Percentiles rank a stretch among this genome's conserved stretches.
Evolutionary conservation across 2,329 filamentous ascomycete genomes (phyloP).

Genomic region (Aphanocladium album): DNA sequence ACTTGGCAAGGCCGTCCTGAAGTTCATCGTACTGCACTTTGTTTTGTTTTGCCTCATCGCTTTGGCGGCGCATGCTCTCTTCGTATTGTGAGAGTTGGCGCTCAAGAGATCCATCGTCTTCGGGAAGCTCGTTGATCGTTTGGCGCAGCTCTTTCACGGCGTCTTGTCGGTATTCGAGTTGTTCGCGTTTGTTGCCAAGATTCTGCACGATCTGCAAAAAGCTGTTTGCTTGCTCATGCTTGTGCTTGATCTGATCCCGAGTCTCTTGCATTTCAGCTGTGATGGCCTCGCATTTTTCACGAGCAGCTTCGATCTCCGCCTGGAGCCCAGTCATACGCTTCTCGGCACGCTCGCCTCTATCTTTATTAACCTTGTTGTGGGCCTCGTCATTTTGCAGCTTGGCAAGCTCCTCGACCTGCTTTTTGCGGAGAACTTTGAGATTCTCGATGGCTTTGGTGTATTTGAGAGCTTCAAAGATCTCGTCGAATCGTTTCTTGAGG

Average conservation of each 20-base stretch:
- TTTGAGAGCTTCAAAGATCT: constrained; percentile 95
- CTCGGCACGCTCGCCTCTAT: constrained; percentile 69
- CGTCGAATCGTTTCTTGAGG: constrained; percentile 91
- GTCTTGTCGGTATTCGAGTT: constrained; percentile 64
- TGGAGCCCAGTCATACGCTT: constrained; percentile 61
- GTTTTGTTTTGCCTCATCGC: constrained; percentile 57
- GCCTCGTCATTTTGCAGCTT: constrained; percentile 70
- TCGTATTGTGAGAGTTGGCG: constrained; percentile 72
- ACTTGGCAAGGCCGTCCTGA: constrained; percentile 40
- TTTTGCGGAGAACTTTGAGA: constrained; percentile 80
- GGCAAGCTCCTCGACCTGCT: constrained; percentile 68
- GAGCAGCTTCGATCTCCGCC: constrained; percentile 58
- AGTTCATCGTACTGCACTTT: constrained; percentile 62
- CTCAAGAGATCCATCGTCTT: constrained; percentile 72
- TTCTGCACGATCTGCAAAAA: constrained; percentile 71
- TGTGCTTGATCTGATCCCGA: constrained; percentile 53
- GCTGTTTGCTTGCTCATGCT: constrained; percentile 66
- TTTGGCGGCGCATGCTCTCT: constrained; percentile 62
- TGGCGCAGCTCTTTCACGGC: constrained; percentile 65
- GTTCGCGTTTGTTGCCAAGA: constrained; percentile 70
- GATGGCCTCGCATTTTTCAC: constrained; percentile 53
- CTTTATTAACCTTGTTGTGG: constrained; percentile 77
- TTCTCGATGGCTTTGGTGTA: constrained; percentile 98
- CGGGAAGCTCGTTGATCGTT: constrained; percentile 70
- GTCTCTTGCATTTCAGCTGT: constrained; percentile 58